Conservation (phyloP, 768 basidiomycete species). For the Hericium erinaceus region DNA sequence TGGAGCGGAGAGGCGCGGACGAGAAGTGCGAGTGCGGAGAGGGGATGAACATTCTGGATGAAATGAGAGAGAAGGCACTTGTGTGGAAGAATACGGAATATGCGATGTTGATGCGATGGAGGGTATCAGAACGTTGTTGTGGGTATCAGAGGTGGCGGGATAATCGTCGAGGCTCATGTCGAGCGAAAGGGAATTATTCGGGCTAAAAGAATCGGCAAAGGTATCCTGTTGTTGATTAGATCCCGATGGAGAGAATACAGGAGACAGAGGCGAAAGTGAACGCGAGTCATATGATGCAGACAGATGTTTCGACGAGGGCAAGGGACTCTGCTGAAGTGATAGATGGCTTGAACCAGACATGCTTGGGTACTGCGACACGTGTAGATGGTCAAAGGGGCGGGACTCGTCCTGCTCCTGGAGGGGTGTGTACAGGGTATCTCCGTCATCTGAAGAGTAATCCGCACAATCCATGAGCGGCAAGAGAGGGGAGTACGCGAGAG, state of each 20-base stretch:
- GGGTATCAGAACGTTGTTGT: neutral
- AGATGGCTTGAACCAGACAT: slow-evolving; percentile 2
- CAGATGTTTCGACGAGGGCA: slow-evolving; percentile 8
- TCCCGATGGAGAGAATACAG: slow-evolving; percentile 3
- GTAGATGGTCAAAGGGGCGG: slow-evolving; percentile 4
- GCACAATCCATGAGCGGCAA: slow-evolving; percentile 8
- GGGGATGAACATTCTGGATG: neutral
- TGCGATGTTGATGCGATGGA: neutral
- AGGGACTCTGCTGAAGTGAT: slow-evolving; percentile 7
- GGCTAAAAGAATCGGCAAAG: neutral
- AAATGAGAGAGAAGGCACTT: neutral
- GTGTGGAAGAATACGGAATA: slow-evolving; percentile 5
- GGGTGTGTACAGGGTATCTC: slow-evolving; percentile 13
- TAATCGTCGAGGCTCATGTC: neutral
- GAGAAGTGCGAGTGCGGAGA: neutral
- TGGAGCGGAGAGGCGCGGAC: slow-evolving; percentile 1
- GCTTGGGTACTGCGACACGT: slow-evolving; percentile 1
- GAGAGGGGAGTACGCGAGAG: slow-evolving; percentile 2
- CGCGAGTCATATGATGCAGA: slow-evolving; percentile 11
- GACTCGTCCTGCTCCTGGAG: slow-evolving; percentile 8
- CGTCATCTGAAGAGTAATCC: slow-evolving; percentile 14
- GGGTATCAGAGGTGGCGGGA: neutral
- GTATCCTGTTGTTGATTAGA: neutral
- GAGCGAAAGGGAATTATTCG: slow-evolving; percentile 9
- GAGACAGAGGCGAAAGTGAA: slow-evolving; percentile 9